These are phyloP conservation scores for Rhynchospora breviuscula DNA, from an alignment of 176 grass and related monocot species.

Conservation along the genomic window DNA sequence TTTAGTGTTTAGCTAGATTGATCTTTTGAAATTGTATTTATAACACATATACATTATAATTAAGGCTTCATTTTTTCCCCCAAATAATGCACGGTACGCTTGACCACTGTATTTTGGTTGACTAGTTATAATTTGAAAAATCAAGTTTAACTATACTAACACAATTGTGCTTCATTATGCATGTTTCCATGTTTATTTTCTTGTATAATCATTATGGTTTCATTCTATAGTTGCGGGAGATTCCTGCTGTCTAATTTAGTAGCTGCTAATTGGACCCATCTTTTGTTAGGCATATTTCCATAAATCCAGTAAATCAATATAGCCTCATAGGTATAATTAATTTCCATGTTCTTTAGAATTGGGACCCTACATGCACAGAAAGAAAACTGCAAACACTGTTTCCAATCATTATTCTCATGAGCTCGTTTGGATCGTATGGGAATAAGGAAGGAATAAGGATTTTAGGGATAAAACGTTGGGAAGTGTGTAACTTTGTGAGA, in stretches of 20 bases:
- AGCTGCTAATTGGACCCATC: neutral
- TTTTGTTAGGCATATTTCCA: neutral
- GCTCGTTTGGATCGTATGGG: too few species aligned
- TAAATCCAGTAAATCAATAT: conserved; percentile 3
- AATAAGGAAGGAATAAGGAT: too few species aligned
- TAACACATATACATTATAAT: neutral
- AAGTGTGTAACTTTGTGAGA: too few species aligned
- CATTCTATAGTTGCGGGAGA: neutral
- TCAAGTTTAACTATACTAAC: neutral
- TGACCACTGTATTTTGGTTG: neutral
- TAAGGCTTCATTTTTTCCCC: neutral
- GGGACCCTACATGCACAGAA: neutral
- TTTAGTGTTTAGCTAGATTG: neutral
- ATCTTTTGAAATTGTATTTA: neutral
- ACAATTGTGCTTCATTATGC: neutral
- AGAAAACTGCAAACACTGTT: neutral
- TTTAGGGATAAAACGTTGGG: too few species aligned
- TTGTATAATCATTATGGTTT: neutral
- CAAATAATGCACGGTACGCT: neutral
- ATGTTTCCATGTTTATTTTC: neutral
- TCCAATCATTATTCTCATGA: neutral
- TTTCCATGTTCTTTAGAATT: neutral
- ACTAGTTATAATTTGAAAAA: neutral
- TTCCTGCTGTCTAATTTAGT: neutral
- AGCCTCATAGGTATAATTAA: neutral